A percentile compares a stretch with the other conserved stretches of the same genome.
These are phyloP conservation scores for Poa pratensis DNA, from an alignment of 176 grass and related monocot genomes.

Conservation along the genomic window DNA sequence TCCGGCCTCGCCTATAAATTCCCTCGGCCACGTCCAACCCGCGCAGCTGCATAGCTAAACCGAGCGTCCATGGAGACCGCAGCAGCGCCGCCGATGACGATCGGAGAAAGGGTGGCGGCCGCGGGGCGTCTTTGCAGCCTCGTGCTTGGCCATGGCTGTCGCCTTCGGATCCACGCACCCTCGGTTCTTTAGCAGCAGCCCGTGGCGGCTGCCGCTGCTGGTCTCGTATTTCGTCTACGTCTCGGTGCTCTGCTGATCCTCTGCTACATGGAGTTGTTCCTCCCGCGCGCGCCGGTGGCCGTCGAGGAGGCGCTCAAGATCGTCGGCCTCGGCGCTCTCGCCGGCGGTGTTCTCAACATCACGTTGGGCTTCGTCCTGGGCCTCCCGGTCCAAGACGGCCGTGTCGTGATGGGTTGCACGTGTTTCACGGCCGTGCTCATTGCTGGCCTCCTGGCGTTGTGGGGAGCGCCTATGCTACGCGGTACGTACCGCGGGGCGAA, in stretches of 20 bases:
- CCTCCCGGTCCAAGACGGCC: background rate
- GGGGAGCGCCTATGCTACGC: too few species aligned
- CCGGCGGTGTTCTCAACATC: background rate
- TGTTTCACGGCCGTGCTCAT: background rate
- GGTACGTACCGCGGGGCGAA: too few species aligned
- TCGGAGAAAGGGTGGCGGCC: background rate
- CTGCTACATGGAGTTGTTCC: background rate
- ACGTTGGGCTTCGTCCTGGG: background rate
- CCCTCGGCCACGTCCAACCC: background rate
- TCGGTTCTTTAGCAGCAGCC: slow-evolving; percentile 1
- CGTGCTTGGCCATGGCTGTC: background rate
- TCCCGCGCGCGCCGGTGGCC: slow-evolving; percentile 12
- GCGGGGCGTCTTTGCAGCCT: background rate
- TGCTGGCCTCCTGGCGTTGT: background rate
- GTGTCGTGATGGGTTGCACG: background rate
- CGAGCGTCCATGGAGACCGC: background rate
- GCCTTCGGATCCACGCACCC: background rate
- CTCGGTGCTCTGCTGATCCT: background rate
- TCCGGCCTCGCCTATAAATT: background rate
- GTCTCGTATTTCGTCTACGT: slow-evolving; percentile 1
- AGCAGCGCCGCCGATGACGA: background rate
- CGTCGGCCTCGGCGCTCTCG: background rate
- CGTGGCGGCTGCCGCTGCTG: slow-evolving; percentile 22
- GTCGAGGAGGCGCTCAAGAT: background rate
- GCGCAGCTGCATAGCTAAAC: background rate